Evolutionary conservation across 2,329 filamentous ascomycete genomes (phyloP), one percentile per base, ranked within the genome.

Genomic region (Fusarium irregulare): DNA sequence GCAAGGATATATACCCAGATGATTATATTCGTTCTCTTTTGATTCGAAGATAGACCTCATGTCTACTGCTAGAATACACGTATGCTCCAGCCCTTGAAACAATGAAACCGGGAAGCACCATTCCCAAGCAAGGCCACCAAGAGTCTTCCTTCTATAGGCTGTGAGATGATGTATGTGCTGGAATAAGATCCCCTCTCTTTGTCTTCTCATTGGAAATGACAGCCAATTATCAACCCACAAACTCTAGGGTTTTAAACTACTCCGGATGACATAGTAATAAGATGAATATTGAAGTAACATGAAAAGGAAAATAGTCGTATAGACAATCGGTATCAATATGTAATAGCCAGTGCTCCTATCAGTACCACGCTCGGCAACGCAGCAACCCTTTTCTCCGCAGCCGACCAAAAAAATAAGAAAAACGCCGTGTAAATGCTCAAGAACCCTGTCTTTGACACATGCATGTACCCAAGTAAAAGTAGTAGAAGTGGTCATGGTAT

Each of bases 371-470:
- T 42, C 60, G 60, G 61, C 49, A 68, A 65, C 64, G 62, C 65
- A 41, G 49, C 62, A 67, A 28, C 46, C 69, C 63, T 62, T 74
- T 75, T 66, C 65, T 58, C 70, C 58, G 49, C 65, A 66, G 23
- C 62, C 73, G 34, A 69, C 56, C 30, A 61, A 61, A 16, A 16
- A 30, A 21, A 23, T 9, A 10, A 25, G 11, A 46, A 54, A 58
- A 77, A 77, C 75, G 75, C 75, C 75, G 56, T 76, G 74, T 70
- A 75, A 76, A 76, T 76, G 75, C 75, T 76, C 66, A 74, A 72
- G 44, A 64, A 56, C 73, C 66, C 54, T 44, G 58, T 75, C 73
- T 74, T 70, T 74, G 59, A 71, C 68, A 62, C 62, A 65, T 65
- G 62, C 56, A 69, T 58, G 65, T 56, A 72, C 57, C 61, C 65